These are phyloP conservation scores for Scopulariopsis brevicaulis DNA, from an alignment of 2,329 filamentous ascomycete genomes.

Conservation along the genomic window DNA sequence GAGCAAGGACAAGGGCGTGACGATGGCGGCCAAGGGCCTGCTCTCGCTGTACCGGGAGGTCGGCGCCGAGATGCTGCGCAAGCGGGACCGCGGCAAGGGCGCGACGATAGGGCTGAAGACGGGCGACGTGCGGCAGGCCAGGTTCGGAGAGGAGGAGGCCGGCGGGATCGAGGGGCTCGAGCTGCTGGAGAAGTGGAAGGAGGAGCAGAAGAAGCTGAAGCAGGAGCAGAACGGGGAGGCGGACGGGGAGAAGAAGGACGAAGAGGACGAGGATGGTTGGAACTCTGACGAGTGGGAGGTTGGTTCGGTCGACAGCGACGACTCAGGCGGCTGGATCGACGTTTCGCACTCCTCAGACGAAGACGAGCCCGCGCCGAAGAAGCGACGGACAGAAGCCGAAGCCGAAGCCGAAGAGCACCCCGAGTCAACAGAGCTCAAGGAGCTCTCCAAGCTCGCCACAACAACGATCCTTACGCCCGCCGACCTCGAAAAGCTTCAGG, in stretches of 20 bases:
- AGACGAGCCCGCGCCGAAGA: conserved; percentile 50
- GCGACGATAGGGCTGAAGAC: conserved; percentile 71
- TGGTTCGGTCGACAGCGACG: conserved; percentile 46
- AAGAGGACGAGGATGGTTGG: conserved; percentile 47
- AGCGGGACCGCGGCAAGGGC: conserved; percentile 82
- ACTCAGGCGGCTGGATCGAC: conserved; percentile 87
- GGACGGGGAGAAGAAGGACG: conserved; percentile 49
- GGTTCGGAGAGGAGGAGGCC: conserved; percentile 70
- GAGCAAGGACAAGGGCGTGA: conserved; percentile 97
- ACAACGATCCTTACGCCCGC: conserved; percentile 91
- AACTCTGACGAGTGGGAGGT: conserved; percentile 51
- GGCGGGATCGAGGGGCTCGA: conserved; percentile 89
- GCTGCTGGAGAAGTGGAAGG: conserved; percentile 85
- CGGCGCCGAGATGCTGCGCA: conserved; percentile 77
- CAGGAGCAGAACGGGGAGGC: conserved; percentile 55
- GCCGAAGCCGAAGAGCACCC: conserved; percentile 23
- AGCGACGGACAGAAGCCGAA: conserved; percentile 19
- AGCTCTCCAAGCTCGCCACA: conserved; percentile 69
- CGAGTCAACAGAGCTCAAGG: conserved; percentile 28
- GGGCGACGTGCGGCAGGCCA: conserved; percentile 63
- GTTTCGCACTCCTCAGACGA: conserved; percentile 79
- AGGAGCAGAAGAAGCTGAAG: conserved; percentile 71
- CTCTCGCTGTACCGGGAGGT: conserved; percentile 86
- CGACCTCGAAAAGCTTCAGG: conserved; percentile 87
- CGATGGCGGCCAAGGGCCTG: conserved; percentile 94